phyloP scores from a whole-genome alignment of 2,329 filamentous ascomycete species.

The Verticillium zaregamsianum region DNA sequence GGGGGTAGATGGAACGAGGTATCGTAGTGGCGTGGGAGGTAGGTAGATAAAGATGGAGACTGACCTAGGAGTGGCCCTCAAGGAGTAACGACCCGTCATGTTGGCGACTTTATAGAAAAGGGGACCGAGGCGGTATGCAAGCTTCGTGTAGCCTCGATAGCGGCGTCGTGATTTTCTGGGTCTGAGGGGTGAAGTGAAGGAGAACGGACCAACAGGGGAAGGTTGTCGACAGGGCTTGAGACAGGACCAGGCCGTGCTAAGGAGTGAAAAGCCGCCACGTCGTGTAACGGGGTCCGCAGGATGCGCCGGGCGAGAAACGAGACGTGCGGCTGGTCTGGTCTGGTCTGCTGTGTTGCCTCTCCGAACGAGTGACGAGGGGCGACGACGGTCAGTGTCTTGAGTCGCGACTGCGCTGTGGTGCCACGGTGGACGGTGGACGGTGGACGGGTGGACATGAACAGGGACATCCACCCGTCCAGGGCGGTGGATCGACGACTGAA shows the following conservation, averaged over 20 bases:
- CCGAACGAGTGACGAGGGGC: neutral
- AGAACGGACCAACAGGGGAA: neutral
- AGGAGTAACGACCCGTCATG: constrained; percentile 33
- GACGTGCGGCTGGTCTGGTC: neutral
- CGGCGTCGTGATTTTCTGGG: neutral
- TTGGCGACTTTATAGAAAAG: constrained; percentile 11
- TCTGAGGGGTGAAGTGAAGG: neutral
- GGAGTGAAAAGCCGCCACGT: neutral
- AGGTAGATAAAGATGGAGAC: constrained; percentile 8
- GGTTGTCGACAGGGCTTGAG: neutral
- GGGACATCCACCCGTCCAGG: too few relatives aligned
- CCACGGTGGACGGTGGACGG: too few relatives aligned
- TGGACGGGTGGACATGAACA: neutral
- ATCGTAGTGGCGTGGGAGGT: too few relatives aligned
- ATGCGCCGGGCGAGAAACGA: neutral
- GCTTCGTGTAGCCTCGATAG: constrained; percentile 11
- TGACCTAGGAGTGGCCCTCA: constrained; percentile 33
- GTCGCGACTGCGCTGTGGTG: neutral
- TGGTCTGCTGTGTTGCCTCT: neutral
- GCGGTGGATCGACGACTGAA: neutral
- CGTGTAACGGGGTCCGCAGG: neutral
- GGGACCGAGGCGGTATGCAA: constrained; percentile 8
- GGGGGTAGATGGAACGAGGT: neutral
- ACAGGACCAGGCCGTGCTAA: neutral
- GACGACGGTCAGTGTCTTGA: neutral